Evolutionary conservation across 441 rosid species (phyloP).

Genomic region (Biscutella laevigata): DNA sequence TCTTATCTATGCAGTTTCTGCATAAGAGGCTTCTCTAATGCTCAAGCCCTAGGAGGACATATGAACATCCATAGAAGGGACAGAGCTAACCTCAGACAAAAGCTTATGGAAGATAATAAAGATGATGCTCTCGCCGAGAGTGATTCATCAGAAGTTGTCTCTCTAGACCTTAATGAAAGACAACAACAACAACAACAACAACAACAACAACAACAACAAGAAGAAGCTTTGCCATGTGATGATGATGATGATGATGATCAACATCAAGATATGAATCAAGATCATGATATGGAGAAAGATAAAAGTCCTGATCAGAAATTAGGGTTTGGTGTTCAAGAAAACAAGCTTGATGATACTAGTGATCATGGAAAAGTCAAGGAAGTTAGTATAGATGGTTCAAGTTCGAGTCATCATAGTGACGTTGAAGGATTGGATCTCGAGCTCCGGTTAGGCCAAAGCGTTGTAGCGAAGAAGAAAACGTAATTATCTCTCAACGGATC

Average conservation of each 20-base stretch:
- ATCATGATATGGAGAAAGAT: constrained; percentile 14
- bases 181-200: too few relatives aligned
- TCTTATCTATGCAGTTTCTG: constrained; percentile 53
- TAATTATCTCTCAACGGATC: not conserved
- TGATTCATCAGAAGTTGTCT: constrained; percentile 20
- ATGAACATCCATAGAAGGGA: constrained; percentile 66
- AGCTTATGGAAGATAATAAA: constrained; percentile 21
- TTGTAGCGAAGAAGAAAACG: constrained; percentile 18
- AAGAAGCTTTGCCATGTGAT: constrained; percentile 10
- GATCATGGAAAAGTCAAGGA: constrained; percentile 12
- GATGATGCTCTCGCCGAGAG: constrained; percentile 12
- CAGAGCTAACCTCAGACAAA: constrained; percentile 48
- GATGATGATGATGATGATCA: not conserved
- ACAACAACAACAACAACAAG: too few relatives aligned
- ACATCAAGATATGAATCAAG: not conserved
- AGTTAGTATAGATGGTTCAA: constrained; percentile 16
- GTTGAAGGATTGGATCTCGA: constrained; percentile 26
- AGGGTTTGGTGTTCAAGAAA: constrained; percentile 24
- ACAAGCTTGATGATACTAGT: constrained; percentile 1
- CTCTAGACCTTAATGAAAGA: constrained; percentile 19
- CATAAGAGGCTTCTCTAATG: constrained; percentile 55
- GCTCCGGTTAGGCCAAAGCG: constrained; percentile 30
- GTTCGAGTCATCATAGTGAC: constrained; percentile 16
- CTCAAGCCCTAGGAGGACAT: constrained; percentile 67
- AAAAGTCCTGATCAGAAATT: constrained; percentile 6